A percentile compares a stretch with the other conserved stretches of the same genome.
These are phyloP conservation scores for Ustilago hordei DNA, from an alignment of 1,284 basidiomycete genomes.

Conservation along the genomic window DNA sequence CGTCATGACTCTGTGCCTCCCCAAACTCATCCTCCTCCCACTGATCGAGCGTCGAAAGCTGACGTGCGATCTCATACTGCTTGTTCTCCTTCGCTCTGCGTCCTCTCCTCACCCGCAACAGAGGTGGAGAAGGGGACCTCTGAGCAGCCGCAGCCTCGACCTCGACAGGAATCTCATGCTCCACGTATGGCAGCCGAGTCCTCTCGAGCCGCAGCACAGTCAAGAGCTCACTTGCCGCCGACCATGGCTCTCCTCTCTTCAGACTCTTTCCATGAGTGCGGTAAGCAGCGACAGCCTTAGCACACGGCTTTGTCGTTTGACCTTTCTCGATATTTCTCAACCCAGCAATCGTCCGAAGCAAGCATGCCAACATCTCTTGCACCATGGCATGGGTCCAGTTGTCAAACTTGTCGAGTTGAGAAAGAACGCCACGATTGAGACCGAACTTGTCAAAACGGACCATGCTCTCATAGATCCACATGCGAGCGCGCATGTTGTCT, in stretches of 20 bases:
- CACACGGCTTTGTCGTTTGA: slow-evolving; percentile 36
- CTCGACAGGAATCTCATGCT: slow-evolving; percentile 41
- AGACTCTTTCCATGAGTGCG: slow-evolving; percentile 36
- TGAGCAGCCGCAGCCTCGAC: slow-evolving; percentile 37
- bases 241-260: slow-evolving; percentile 54
- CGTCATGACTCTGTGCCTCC: slow-evolving; percentile 11
- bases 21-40: slow-evolving; percentile 48
- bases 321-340: slow-evolving; percentile 54
- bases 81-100: slow-evolving; percentile 39
- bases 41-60: slow-evolving; percentile 32
- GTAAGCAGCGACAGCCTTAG: slow-evolving; percentile 33
- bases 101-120: slow-evolving; percentile 23
- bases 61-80: slow-evolving; percentile 36
- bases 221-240: slow-evolving; percentile 38
- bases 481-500: slow-evolving; percentile 57
- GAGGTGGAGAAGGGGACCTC: slow-evolving; percentile 34
- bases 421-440: slow-evolving; percentile 37
- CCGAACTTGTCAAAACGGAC: slow-evolving; percentile 60
- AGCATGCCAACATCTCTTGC: slow-evolving; percentile 52
- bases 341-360: slow-evolving; percentile 50
- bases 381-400: slow-evolving; percentile 50
- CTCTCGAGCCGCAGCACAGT: slow-evolving; percentile 12
- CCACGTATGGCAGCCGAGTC: slow-evolving; percentile 34
- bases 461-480: slow-evolving; percentile 63
- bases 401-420: slow-evolving; percentile 58